Conservation (phyloP, 352 stramenopile species). For the Globisporangium sylvaticum region DNA sequence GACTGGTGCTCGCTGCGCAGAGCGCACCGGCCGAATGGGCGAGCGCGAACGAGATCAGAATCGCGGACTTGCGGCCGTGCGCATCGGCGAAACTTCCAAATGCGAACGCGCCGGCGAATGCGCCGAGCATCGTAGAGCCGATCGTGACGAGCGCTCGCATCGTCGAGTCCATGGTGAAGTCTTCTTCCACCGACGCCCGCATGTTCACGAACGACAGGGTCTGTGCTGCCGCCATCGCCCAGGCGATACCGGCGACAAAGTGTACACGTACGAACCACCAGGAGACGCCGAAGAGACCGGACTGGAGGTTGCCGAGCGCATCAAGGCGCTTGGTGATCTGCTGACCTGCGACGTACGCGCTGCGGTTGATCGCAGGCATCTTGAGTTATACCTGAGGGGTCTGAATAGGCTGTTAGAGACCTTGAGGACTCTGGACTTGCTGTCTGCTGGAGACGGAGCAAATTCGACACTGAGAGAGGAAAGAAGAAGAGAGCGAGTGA, state of each 20-base stretch:
- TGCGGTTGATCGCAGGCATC: background rate
- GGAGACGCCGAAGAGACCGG: background rate
- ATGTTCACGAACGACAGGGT: background rate
- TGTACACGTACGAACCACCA: conserved; percentile 7
- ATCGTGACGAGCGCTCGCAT: background rate
- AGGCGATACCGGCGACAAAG: background rate
- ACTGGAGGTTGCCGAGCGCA: conserved; percentile 5
- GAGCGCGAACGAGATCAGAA: conserved; percentile 30
- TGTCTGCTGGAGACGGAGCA: background rate
- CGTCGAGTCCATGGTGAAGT: background rate
- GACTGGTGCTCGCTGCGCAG: conserved; percentile 24
- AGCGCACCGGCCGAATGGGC: conserved; percentile 36
- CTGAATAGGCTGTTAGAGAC: background rate
- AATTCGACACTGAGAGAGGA: background rate
- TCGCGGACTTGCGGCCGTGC: conserved; percentile 34
- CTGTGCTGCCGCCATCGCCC: background rate
- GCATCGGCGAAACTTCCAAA: conserved; percentile 53
- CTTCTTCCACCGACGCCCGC: background rate
- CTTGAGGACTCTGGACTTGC: background rate
- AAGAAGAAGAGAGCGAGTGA: background rate
- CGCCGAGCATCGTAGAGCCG: conserved; percentile 22
- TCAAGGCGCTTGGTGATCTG: conserved; percentile 1
- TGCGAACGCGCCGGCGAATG: conserved; percentile 31
- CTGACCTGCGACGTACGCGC: background rate
- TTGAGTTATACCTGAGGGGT: background rate